Percentiles rank a stretch among this genome's conserved stretches.
Evolutionary conservation across 306 rosid genomes (phyloP).

Genomic region (Cucurbita maxima): DNA sequence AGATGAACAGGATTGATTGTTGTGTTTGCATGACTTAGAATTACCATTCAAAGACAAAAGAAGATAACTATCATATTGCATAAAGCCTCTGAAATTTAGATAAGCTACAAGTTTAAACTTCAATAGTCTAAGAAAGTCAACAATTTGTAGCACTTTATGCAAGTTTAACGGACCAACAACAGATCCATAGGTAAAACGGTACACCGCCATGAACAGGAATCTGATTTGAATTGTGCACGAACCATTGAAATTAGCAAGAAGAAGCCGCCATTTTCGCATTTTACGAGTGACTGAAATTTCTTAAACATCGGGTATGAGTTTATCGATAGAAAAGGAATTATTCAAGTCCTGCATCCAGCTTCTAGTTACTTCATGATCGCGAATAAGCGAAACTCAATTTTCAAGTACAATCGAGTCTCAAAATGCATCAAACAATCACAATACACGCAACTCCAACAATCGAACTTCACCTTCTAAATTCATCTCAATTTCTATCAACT

Average conservation of each 20-base stretch:
- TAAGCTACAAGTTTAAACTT: neutral
- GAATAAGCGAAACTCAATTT: neutral
- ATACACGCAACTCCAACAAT: neutral
- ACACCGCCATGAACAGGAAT: neutral
- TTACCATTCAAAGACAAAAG: neutral
- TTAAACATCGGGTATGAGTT: neutral
- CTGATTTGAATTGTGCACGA: neutral
- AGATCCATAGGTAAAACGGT: neutral
- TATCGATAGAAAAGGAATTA: neutral
- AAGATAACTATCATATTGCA: neutral
- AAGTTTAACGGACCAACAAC: neutral
- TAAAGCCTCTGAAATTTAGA: neutral
- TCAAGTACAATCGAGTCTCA: neutral
- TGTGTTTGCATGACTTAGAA: too few species aligned
- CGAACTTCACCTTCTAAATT: neutral
- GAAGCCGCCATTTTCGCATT: neutral
- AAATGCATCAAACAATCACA: neutral
- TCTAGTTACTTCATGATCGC: neutral
- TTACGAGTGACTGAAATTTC: neutral
- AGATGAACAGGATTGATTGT: too few species aligned
- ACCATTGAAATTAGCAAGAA: neutral
- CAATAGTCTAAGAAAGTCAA: neutral
- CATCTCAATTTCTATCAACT: neutral
- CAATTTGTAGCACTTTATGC: neutral
- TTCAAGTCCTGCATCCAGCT: neutral